Conservation (phyloP, 306 rosid species). For the Rosa lucieae region DNA sequence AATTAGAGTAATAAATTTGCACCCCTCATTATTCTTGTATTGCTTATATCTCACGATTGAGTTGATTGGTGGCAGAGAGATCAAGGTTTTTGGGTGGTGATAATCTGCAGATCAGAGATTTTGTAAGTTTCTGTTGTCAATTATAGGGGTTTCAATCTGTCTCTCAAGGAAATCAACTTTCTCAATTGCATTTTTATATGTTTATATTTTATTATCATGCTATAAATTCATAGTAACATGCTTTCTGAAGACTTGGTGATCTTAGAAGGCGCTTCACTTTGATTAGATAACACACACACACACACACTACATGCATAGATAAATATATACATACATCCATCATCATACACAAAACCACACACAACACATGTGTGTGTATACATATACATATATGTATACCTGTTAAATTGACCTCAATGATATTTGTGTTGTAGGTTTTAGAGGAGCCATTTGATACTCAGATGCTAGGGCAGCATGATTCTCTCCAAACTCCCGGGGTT, state of each 20-base stretch:
- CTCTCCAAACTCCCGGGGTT: conserved; percentile 72
- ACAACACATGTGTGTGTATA: not conserved
- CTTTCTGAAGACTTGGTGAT: not conserved
- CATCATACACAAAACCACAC: not conserved
- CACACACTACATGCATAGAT: not conserved
- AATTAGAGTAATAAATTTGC: not conserved
- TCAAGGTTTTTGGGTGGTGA: conserved; percentile 53
- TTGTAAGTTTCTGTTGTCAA: conserved; percentile 48
- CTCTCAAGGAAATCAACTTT: not conserved
- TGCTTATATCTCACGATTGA: conserved; percentile 25
- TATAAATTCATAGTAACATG: conserved; percentile 13
- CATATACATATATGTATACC: not conserved
- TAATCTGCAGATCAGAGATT: conserved; percentile 49
- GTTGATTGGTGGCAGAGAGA: conserved; percentile 57
- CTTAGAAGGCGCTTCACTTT: not conserved
- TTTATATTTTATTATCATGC: not conserved
- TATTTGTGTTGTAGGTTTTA: conserved; percentile 45
- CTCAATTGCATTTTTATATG: not conserved
- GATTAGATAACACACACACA: not conserved
- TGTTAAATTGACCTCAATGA: not conserved
- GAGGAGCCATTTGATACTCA: conserved; percentile 67
- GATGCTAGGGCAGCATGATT: conserved; percentile 53
- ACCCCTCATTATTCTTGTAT: not conserved
- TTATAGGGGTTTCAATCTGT: not conserved
- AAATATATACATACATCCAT: not conserved